A percentile compares a stretch with the other conserved stretches of the same genome.
Conservation (phyloP, 208 protist genomes). For the Sergeia podlipaevii region DNA sequence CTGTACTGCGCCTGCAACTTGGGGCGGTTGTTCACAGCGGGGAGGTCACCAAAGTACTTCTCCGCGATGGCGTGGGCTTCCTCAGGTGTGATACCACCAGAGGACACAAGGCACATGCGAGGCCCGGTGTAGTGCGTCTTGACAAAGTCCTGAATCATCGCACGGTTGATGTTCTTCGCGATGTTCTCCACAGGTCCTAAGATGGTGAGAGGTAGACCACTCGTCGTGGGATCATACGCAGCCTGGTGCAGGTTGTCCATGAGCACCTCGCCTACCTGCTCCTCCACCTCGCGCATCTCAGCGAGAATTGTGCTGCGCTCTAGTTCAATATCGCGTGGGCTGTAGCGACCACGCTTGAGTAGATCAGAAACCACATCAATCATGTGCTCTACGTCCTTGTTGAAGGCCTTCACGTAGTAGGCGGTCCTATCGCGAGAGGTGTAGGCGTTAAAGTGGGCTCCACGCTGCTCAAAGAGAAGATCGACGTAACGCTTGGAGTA, state of each 20-base stretch:
- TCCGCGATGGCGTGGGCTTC: constrained; percentile 89
- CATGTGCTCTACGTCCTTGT: constrained; percentile 90
- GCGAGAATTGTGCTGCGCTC: constrained; percentile 95
- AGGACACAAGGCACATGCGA: constrained; percentile 96
- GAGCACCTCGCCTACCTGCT: constrained; percentile 93
- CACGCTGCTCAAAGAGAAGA: constrained; percentile 95
- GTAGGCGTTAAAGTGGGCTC: constrained; percentile 98
- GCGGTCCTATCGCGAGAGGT: constrained; percentile 97
- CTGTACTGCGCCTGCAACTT: constrained; percentile 50
- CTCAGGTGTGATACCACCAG: constrained; percentile 95
- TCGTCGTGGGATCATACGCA: constrained; percentile 90
- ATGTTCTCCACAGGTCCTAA: constrained; percentile 98
- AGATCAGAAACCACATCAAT: constrained; percentile 97
- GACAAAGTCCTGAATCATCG: constrained; percentile 92
- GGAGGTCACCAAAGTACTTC: constrained; percentile 86
- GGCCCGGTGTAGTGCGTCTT: constrained; percentile 96
- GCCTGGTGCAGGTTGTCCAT: constrained; percentile 97
- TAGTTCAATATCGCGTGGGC: constrained; percentile 81
- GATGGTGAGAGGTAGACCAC: constrained; percentile 95
- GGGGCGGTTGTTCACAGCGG: constrained; percentile 58
- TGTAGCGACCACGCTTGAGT: constrained; percentile 91
- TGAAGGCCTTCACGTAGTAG: constrained; percentile 97
- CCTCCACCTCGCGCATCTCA: constrained; percentile 96
- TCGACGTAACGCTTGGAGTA: constrained; percentile 93
- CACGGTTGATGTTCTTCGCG: constrained; percentile 75